Evolutionary conservation across 345 rosid species (phyloP).

Genomic region (Aquilaria sinensis): DNA sequence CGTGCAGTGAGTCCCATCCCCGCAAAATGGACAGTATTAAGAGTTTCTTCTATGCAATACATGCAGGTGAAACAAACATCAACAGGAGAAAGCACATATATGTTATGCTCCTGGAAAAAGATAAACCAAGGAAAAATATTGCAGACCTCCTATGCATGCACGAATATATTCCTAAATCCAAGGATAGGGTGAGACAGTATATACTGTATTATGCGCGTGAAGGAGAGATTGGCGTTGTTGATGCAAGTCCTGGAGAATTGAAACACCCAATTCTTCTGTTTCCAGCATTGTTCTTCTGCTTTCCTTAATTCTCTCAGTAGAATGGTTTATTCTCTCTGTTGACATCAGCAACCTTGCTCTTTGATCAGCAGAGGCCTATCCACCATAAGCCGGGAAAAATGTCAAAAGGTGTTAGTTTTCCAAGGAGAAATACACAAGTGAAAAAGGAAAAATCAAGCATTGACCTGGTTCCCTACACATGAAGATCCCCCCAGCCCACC

Average conservation of each 20-base stretch:
- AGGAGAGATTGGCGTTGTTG: constrained; percentile 55
- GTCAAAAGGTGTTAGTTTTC: not conserved
- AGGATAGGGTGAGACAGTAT: not conserved
- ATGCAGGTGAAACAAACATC: no score
- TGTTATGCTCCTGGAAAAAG: no score
- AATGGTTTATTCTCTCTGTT: constrained; percentile 50
- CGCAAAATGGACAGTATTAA: no score
- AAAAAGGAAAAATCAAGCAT: no score
- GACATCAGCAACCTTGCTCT: constrained; percentile 50
- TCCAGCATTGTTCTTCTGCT: constrained; percentile 62
- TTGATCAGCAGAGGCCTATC: constrained; percentile 53
- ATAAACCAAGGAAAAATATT: no score
- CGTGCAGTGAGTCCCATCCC: no score
- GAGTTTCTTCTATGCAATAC: no score
- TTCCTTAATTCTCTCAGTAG: constrained; percentile 51
- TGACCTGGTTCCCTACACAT: no score
- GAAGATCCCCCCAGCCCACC: no score
- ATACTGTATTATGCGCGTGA: constrained; percentile 45
- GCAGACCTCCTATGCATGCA: no score
- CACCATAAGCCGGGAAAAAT: not conserved
- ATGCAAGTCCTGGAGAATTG: constrained; percentile 62
- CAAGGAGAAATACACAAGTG: not conserved
- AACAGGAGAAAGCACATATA: no score
- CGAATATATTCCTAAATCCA: not conserved
- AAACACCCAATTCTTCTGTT: constrained; percentile 67